Evolutionary conservation across 768 basidiomycete species (phyloP), one percentile per base, ranked within the genome.

Genomic region (Mycena filopes): DNA sequence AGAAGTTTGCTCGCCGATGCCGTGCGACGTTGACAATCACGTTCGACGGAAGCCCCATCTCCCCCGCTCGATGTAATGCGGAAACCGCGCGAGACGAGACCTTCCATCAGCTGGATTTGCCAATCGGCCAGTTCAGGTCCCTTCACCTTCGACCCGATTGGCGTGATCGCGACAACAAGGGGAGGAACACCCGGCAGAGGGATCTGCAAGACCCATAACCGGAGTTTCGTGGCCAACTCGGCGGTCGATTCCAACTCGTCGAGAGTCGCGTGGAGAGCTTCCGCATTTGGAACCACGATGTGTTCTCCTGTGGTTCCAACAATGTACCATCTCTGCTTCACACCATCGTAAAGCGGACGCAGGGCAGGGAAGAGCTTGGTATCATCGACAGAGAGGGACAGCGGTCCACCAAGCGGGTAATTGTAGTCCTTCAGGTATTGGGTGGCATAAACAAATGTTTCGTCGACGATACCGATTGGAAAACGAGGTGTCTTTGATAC

Each of bases 121-220:
- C 58, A 57, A 4, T 50, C 58, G 0, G 57, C 57, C 2, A 66
- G 64, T 31, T 59, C 29, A 10, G 25, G 6, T 29, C 57, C 64
- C 26, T 60, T 59, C 16, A 66, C 47, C 26, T 60, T 60, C 11
- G 57, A 20, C 2, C 15, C 42, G 36, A 66, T 33, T 5, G 64
- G 57, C n/a, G 29, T 1, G 9, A 66, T 47, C 2, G 64, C 57
- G 23, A 66, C 42, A 1, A 48, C 42, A 0, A 55, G 51, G 12
- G 64, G 58, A 8, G 64, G 64, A n/a, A 66, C 54, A 4, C 45
- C 33, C 1, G 64, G 50, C 2, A 66, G 11, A 2, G 64, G 64
- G 28, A 66, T 66, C 26, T 66, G 64, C 8, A 66, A n/a, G 4
- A 38, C 29, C 64, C 64, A 66, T 2, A 66, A 29, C 4, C 64